Base-by-base conservation (phyloP, 768 basidiomycete species). In the Serpula lacrymans region DNA sequence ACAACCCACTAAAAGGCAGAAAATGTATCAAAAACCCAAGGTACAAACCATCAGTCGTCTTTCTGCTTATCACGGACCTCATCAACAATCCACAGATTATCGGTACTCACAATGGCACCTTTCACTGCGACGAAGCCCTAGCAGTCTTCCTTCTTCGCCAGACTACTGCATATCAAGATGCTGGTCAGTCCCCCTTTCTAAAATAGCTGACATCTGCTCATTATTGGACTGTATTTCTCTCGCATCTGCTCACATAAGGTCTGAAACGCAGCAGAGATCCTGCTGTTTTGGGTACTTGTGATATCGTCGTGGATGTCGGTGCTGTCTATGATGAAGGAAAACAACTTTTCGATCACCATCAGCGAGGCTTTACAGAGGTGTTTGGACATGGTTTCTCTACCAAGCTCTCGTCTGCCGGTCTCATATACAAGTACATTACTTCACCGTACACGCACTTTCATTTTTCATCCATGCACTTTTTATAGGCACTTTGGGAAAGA, bases 231-330 rank as follows among this genome's bases (percentile, higher is more conserved):
- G n/a, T 20, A 35, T 29, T 13, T 7, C 29, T 29, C 18, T 31
- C 21, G 18, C 14, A 39, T 26, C 21, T 8, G 21, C 33, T 25
- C n/a, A n/a, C n/a, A 39, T 28, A 52, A 82, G 82, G 72, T 44
- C 54, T 94, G 23, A 82, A 80, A 53, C 78, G 92, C 27, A 82
- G 73, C 28, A 76, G 91, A 29, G 85, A 91, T 56, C 82, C 84
- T 4, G 71, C 69, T 9, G 51, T 81, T 12, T 74, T 94, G 24
- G 81, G 82, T 45, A 71, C 79, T 5, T 93, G 94, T 60, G 84
- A 93, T 59, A 92, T 99, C 55, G 88, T 99, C 22, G 91, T 98
- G 17, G 95, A 99, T 57, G 93, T 99, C 36, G 94, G 96, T 8
- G 93, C 88, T 5, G 75, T 88, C 17, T 99, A 97, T 60, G 90